Evolutionary conservation across 768 basidiomycete species (phyloP).

Genomic region (Boletus vinaceobasis): DNA sequence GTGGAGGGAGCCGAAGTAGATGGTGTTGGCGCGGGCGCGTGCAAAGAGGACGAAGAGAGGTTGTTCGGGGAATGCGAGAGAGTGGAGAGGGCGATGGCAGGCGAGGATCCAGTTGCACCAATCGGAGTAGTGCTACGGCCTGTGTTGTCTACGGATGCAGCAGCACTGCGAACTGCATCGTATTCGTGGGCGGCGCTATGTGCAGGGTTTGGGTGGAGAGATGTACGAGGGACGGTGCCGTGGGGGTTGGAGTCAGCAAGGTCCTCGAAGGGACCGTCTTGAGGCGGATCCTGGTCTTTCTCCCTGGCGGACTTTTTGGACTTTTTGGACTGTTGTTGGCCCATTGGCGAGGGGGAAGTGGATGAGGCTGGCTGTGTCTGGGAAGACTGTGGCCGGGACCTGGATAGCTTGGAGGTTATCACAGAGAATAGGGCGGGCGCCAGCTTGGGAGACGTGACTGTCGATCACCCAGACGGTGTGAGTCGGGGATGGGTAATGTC

Average conservation of each 20-base stretch:
- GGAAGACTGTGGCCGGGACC: conserved; percentile 70
- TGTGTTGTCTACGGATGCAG: conserved; percentile 32
- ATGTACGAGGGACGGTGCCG: conserved; percentile 43
- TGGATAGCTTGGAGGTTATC: conserved; percentile 64
- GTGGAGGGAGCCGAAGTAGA: conserved; percentile 14
- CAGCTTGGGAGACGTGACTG: conserved; percentile 51
- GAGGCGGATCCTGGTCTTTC: conserved; percentile 53
- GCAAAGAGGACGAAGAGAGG: conserved; percentile 40
- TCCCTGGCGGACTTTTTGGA: conserved; percentile 69
- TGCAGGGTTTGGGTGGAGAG: conserved; percentile 37
- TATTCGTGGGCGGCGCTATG: conserved; percentile 39
- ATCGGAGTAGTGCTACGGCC: conserved; percentile 33
- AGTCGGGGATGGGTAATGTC: conserved; percentile 22
- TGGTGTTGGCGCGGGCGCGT: conserved; percentile 15
- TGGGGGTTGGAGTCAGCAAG: conserved; percentile 35
- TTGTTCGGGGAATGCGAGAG: conserved; percentile 37
- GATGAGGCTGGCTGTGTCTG: conserved; percentile 61
- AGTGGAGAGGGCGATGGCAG: conserved; percentile 34
- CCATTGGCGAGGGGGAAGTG: conserved; percentile 50
- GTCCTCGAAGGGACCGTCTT: conserved; percentile 44
- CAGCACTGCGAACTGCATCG: conserved; percentile 31
- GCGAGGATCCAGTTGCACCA: conserved; percentile 39
- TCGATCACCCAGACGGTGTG: conserved; percentile 27
- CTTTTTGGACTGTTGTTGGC: conserved; percentile 84
- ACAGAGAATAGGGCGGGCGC: conserved; percentile 79